A percentile compares a stretch with the other conserved stretches of the same genome.
phyloP scores from a whole-genome alignment of 169 alveolate species.

The Plasmodium fragile region DNA sequence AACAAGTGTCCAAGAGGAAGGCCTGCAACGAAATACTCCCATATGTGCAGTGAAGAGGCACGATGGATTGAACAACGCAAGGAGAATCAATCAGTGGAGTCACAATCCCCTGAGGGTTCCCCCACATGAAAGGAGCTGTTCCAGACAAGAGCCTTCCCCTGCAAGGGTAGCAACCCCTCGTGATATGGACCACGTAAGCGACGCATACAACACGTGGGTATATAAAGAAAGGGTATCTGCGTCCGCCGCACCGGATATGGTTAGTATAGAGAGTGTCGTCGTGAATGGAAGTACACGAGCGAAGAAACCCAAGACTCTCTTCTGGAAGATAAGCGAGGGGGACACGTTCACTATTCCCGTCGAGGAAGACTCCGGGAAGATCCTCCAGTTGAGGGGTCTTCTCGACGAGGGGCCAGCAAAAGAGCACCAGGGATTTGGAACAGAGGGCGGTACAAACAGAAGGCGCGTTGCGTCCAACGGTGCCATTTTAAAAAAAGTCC shows the following conservation, averaged over 20 bases:
- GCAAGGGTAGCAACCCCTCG: neutral
- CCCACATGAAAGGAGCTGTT: neutral
- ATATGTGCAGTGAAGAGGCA: neutral
- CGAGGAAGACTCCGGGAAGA: neutral
- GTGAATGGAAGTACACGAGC: neutral
- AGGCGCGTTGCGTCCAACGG: conserved; percentile 1
- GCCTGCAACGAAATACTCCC: neutral
- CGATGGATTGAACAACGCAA: neutral
- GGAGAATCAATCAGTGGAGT: neutral
- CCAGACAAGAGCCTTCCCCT: neutral
- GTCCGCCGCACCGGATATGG: neutral
- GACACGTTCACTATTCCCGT: neutral
- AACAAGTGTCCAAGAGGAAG: neutral
- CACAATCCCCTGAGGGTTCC: neutral
- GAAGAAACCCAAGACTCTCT: neutral
- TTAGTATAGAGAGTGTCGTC: neutral
- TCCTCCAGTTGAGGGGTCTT: neutral
- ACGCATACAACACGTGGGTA: neutral
- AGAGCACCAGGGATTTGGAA: neutral
- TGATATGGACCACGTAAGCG: neutral
- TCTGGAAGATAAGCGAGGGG: conserved; percentile 3
- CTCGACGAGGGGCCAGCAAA: neutral
- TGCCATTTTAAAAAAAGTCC: conserved; percentile 13
- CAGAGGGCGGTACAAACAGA: neutral
- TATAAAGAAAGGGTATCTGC: neutral